Percentiles rank a stretch among this genome's conserved stretches.
phyloP scores from a whole-genome alignment of 371 early-diverging fungal species.

The Actinomortierella wolfii region DNA sequence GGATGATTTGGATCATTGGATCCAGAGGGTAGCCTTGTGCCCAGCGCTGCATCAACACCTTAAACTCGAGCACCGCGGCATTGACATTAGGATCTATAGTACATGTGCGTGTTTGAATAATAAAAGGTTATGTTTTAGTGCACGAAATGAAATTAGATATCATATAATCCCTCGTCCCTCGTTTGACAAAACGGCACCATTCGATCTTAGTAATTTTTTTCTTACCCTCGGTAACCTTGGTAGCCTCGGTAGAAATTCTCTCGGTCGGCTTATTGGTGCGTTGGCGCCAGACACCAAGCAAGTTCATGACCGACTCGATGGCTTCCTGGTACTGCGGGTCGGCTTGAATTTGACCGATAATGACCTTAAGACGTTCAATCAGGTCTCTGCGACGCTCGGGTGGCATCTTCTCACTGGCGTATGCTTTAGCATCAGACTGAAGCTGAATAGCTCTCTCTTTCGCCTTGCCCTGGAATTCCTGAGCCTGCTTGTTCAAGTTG shows the following conservation, averaged over 20 bases:
- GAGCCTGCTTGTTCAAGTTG: conserved; percentile 3
- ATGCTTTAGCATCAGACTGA: conserved; percentile 11
- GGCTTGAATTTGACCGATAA: conserved; percentile 54
- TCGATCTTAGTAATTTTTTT: neutral
- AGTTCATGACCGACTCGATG: conserved; percentile 48
- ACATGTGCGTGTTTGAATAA: neutral
- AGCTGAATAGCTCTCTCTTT: conserved; percentile 4
- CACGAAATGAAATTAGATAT: too few species aligned
- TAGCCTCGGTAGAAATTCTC: conserved; percentile 11
- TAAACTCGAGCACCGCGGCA: conserved; percentile 50
- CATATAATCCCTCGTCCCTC: too few species aligned
- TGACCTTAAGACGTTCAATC: conserved; percentile 49
- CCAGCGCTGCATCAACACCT: conserved; percentile 60
- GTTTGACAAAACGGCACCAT: too few species aligned
- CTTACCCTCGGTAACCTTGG: conserved; percentile 25
- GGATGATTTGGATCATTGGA: conserved; percentile 45
- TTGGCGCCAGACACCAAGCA: conserved; percentile 49
- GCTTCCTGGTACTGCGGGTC: conserved; percentile 59
- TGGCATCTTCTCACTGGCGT: conserved; percentile 45
- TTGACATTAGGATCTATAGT: conserved; percentile 34
- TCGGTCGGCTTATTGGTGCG: conserved; percentile 32
- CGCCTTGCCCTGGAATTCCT: conserved; percentile 15
- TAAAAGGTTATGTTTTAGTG: neutral
- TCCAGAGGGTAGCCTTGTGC: conserved; percentile 56
- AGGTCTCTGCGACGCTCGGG: conserved; percentile 51